These are phyloP conservation scores for Endoconidiophora laricicola DNA, from an alignment of 2,329 filamentous ascomycete species.

Conservation along the genomic window DNA sequence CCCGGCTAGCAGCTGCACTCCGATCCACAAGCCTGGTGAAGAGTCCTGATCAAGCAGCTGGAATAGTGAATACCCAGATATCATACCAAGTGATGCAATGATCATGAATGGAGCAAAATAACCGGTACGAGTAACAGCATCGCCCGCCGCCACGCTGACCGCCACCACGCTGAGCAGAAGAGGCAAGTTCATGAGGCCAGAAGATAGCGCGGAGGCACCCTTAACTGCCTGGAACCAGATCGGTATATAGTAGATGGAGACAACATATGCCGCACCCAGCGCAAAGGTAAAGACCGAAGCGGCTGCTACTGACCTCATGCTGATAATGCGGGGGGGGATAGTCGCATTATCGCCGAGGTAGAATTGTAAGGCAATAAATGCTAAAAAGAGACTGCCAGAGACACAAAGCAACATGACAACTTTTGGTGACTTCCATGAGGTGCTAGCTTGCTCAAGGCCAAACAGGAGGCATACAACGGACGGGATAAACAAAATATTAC, in stretches of 20 bases:
- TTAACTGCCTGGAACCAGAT: constrained; percentile 25
- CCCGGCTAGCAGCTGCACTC: constrained; percentile 17
- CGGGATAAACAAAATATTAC: constrained; percentile 14
- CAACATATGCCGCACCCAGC: constrained; percentile 20
- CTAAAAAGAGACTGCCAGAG: constrained; percentile 19
- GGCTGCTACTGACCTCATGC: constrained; percentile 24
- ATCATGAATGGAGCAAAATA: constrained; percentile 27
- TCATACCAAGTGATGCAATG: constrained; percentile 17
- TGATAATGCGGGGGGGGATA: constrained; percentile 26
- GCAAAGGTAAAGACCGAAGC: constrained; percentile 23
- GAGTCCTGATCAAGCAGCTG: constrained; percentile 21
- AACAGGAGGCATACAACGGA: constrained; percentile 23
- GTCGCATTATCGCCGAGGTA: constrained; percentile 26
- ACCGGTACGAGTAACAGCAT: constrained; percentile 21
- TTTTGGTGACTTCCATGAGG: constrained; percentile 14
- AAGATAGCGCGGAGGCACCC: constrained; percentile 20
- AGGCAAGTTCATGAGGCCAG: constrained; percentile 23
- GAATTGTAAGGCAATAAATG: constrained; percentile 24
- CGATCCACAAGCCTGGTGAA: constrained; percentile 8
- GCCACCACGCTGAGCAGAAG: constrained; percentile 22
- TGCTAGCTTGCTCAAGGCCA: constrained; percentile 25
- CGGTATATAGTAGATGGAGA: constrained; percentile 20
- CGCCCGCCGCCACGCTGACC: constrained; percentile 19
- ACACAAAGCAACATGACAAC: constrained; percentile 20
- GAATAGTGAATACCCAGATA: constrained; percentile 22